Evolutionary conservation across 2,329 filamentous ascomycete genomes (phyloP).

Genomic region (Ceratocystis harringtonii): DNA sequence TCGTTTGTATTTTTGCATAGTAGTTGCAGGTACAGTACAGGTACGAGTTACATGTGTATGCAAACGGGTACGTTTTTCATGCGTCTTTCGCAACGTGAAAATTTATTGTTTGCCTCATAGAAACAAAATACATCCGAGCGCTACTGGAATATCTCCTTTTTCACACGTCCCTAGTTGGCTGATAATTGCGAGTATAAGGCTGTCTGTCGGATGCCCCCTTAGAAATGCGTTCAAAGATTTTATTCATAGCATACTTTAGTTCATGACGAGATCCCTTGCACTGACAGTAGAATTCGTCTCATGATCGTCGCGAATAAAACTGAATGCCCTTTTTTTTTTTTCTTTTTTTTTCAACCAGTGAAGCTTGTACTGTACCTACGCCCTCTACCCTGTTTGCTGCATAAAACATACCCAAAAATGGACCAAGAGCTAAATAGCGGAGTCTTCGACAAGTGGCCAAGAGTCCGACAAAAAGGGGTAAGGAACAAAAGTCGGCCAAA

Average conservation of each 20-base stretch:
- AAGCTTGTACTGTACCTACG: not conserved
- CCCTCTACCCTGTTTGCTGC: not conserved
- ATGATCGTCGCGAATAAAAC: not conserved
- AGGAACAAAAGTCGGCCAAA: not conserved
- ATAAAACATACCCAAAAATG: not conserved
- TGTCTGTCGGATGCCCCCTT: not conserved
- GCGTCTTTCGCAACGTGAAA: not conserved
- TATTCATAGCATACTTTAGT: not conserved
- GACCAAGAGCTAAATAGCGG: not conserved
- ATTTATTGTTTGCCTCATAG: not conserved
- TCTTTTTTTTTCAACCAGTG: not conserved
- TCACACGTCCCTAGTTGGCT: not conserved
- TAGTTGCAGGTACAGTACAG: not conserved
- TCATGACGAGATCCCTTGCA: not conserved
- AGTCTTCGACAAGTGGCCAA: not conserved
- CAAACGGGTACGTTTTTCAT: not conserved
- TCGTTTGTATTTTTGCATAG: not conserved
- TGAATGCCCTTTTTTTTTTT: not conserved
- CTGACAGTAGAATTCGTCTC: not conserved
- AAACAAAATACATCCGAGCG: constrained; percentile 6
- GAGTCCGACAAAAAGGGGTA: not conserved
- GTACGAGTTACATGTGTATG: not conserved
- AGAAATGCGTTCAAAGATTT: not conserved
- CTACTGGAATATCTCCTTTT: not conserved
- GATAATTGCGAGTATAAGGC: not conserved